Base-by-base conservation (phyloP, 495 filamentous ascomycete genomes). In the Geopyxis carbonaria region DNA sequence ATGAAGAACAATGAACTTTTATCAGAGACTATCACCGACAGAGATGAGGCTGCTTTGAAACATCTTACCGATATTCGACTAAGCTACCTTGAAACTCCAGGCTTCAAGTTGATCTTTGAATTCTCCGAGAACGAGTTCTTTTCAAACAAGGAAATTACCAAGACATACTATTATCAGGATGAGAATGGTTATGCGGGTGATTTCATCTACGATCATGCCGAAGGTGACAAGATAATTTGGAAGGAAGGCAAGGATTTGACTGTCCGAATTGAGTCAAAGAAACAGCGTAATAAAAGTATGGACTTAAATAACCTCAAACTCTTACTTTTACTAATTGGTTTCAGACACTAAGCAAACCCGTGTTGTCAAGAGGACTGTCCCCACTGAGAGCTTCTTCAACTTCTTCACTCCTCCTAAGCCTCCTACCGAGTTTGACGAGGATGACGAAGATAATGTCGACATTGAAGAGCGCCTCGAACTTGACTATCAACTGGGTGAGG, bases 1-100 rank as follows among this genome's bases (percentile, higher is more conserved):
- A 95, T 99, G 89, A 99, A 99, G 70, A 99, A 95, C 65, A 83
- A 93, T 57, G 72, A 87, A 55, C 86, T 84, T 6, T 70, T 99
- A 31, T 84, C 86, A 23, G 91, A 95, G 63, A 87, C 93, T 73
- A 93, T 99, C 58, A 95, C 86, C 45, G 91, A 95, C 44, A 75
- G 80, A 30, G 91, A 99, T 52, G 91, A 95, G 69, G 73, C 69
- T 42, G 89, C 85, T 40, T 77, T 99, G 40, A 89, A 86, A 63
- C 64, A 73, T 46, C 70, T 99, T n/a, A 76, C 68, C 45, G 87
- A 99, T 57, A 86, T 99, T 58, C 84, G 86, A 48, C 92, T 95
- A 84, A 83, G 94, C 67, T 99, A 99, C 54, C 81, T 95, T 47
- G 86, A 95, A 64, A 81, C 81, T 51, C 91, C 91, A 7, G 91